Evolutionary conservation across 2,329 filamentous ascomycete genomes (phyloP).

Genomic region (Aspergillus hortae): DNA sequence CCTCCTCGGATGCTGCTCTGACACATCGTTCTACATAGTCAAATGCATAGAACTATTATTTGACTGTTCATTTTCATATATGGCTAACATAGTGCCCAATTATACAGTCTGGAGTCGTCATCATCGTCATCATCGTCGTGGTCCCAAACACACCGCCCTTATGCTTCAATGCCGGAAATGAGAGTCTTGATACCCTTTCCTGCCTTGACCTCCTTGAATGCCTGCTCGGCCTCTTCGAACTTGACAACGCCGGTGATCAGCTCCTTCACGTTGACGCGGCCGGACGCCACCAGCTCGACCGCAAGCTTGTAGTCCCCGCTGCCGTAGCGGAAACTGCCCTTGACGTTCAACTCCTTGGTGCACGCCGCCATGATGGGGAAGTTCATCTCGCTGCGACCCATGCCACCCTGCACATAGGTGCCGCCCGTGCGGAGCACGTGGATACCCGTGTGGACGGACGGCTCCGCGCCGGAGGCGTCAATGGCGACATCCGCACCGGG

Average conservation of each 20-base stretch:
- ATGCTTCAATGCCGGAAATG: constrained; percentile 37
- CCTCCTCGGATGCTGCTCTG: too few species aligned
- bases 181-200: constrained; percentile 61
- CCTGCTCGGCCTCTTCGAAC: constrained; percentile 79
- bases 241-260: constrained; percentile 73
- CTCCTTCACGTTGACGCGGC: constrained; percentile 70
- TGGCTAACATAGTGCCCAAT: background rate
- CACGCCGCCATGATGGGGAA: constrained; percentile 92
- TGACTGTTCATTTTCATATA: too few species aligned
- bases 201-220: constrained; percentile 80
- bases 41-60: too few species aligned
- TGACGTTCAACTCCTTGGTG: constrained; percentile 80
- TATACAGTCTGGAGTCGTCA: background rate
- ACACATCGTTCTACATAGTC: too few species aligned
- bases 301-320: constrained; percentile 84
- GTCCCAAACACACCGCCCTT: background rate
- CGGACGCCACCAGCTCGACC: constrained; percentile 68
- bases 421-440: constrained; percentile 69
- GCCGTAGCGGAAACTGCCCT: constrained; percentile 86
- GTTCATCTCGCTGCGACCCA: constrained; percentile 81
- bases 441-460: constrained; percentile 70
- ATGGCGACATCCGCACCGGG: constrained; percentile 72
- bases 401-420: constrained; percentile 80
- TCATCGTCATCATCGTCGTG: background rate
- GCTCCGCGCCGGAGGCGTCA: constrained; percentile 75